Conservation (phyloP, 768 basidiomycete species). For the Mycena amicta region DNA sequence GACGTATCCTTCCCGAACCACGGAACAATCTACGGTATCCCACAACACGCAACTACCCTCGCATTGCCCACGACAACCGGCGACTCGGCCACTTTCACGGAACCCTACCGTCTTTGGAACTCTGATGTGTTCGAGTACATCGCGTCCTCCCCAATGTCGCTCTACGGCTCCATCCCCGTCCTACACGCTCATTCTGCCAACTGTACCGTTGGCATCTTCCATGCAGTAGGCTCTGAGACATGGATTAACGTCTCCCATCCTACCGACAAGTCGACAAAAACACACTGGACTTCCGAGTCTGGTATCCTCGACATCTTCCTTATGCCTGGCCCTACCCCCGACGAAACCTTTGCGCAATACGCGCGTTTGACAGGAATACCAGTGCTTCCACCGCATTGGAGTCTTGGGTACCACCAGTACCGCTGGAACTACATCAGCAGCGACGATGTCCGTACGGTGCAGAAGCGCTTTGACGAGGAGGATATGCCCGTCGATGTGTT, state of each 20-base stretch:
- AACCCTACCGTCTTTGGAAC: constrained; percentile 95
- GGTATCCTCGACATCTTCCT: constrained; percentile 95
- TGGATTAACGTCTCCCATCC: constrained; percentile 90
- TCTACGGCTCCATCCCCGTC: constrained; percentile 91
- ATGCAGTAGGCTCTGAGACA: constrained; percentile 86
- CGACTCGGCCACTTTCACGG: constrained; percentile 72
- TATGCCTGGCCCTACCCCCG: constrained; percentile 86
- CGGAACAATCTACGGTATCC: constrained; percentile 91
- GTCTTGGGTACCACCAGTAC: constrained; percentile 95
- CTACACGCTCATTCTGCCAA: constrained; percentile 90
- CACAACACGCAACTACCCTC: constrained; percentile 91
- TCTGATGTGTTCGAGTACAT: constrained; percentile 96
- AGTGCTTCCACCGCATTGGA: constrained; percentile 88
- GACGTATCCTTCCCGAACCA: constrained; percentile 94
- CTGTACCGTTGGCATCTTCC: constrained; percentile 89
- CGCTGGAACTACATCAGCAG: constrained; percentile 97
- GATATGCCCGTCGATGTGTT: constrained; percentile 96
- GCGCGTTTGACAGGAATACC: constrained; percentile 81
- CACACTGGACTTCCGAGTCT: constrained; percentile 98
- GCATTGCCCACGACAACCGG: constrained; percentile 89
- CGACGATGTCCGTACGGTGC: constrained; percentile 83
- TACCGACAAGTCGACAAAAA: constrained; percentile 68
- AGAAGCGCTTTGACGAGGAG: constrained; percentile 87
- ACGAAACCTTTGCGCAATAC: constrained; percentile 85
- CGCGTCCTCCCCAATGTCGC: constrained; percentile 72